These are phyloP conservation scores for Trichoderma reesei DNA, from an alignment of 495 filamentous ascomycete genomes.

Conservation along the genomic window DNA sequence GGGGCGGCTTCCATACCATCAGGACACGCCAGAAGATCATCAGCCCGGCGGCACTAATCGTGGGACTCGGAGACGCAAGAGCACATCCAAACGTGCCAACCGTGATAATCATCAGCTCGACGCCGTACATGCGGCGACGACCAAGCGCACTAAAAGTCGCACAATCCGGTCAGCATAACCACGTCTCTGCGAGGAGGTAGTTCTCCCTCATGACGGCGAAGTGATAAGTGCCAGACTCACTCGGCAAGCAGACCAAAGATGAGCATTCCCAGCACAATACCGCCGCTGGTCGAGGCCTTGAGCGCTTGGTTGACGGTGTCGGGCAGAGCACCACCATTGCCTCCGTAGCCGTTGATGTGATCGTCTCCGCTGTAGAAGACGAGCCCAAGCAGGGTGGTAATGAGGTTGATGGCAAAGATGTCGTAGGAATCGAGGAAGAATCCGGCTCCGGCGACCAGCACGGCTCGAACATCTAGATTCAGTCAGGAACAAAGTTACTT, in stretches of 20 bases:
- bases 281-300: constrained; percentile 65
- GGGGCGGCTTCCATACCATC: constrained; percentile 39
- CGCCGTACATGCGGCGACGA: constrained; percentile 67
- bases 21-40: constrained; percentile 72
- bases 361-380: constrained; percentile 53
- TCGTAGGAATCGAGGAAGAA: constrained; percentile 78
- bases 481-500: constrained; percentile 12
- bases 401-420: constrained; percentile 71
- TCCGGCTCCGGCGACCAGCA: constrained; percentile 71
- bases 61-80: constrained; percentile 43
- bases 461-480: constrained; percentile 41
- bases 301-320: constrained; percentile 54
- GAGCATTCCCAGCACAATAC: constrained; percentile 64
- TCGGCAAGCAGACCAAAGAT: constrained; percentile 54
- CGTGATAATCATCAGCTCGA: constrained; percentile 67
- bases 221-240: background rate
- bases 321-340: constrained; percentile 42
- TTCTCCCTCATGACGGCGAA: background rate
- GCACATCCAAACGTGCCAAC: constrained; percentile 54
- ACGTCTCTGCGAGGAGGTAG: background rate
- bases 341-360: constrained; percentile 26
- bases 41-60: constrained; percentile 58
- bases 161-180: constrained; percentile 41
- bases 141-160: constrained; percentile 40
- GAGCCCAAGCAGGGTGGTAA: constrained; percentile 60